phyloP scores from a whole-genome alignment of 495 filamentous ascomycete genomes.

The Aspergillus coremiiformis region DNA sequence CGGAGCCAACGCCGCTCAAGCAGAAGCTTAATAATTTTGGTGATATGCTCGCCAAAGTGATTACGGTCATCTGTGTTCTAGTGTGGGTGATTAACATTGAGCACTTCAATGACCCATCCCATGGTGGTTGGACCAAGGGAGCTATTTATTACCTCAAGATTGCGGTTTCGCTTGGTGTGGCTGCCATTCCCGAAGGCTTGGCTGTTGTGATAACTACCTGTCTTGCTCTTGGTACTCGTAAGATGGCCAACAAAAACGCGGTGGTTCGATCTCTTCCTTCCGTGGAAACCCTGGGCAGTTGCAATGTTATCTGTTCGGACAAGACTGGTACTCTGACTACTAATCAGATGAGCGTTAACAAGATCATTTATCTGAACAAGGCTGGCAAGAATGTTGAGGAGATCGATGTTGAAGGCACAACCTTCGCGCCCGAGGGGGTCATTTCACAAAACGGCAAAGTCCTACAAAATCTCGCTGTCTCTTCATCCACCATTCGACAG shows the following conservation, averaged over 20 bases:
- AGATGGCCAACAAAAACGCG: slow-evolving; percentile 97
- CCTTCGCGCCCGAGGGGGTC: slow-evolving; percentile 77
- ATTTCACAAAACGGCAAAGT: slow-evolving; percentile 60
- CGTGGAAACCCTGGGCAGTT: slow-evolving; percentile 96
- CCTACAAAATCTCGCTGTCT: slow-evolving; percentile 59
- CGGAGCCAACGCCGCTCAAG: slow-evolving; percentile 93
- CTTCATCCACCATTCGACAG: slow-evolving; percentile 71
- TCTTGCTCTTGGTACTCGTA: slow-evolving; percentile 86
- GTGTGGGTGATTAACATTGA: slow-evolving; percentile 98
- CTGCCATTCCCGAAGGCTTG: slow-evolving; percentile 94
- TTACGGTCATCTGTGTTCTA: slow-evolving; percentile 89
- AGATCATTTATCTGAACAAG: slow-evolving; percentile 73
- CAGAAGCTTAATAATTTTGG: slow-evolving; percentile 99
- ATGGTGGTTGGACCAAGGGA: slow-evolving; percentile 93
- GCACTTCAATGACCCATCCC: slow-evolving; percentile 90
- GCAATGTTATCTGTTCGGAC: slow-evolving; percentile 99
- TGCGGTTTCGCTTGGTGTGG: slow-evolving; percentile 95
- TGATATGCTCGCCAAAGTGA: slow-evolving; percentile 93
- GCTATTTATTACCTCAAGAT: slow-evolving; percentile 99
- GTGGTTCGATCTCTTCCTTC: slow-evolving; percentile 94
- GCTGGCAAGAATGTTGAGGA: slow-evolving; percentile 73
- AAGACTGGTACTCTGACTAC: slow-evolving; percentile 98
- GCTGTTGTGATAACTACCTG: slow-evolving; percentile 98
- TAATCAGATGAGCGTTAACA: slow-evolving; percentile 98
- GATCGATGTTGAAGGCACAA: slow-evolving; percentile 86